Evolutionary conservation across 1,139 yeast genomes (phyloP).

Genomic region (Zygosaccharomyces pseudobailii): DNA sequence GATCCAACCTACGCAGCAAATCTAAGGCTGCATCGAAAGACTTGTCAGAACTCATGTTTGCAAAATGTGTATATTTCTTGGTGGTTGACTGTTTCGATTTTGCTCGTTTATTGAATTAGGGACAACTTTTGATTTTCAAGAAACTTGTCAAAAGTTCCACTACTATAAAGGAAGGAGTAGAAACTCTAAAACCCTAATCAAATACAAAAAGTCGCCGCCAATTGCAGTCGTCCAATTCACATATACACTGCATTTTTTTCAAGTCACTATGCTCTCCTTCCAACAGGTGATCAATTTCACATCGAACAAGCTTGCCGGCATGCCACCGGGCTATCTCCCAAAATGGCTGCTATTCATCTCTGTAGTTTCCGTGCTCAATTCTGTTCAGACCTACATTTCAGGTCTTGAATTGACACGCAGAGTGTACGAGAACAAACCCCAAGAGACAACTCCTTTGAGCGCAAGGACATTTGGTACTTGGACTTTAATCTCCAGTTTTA

Average conservation of each 20-base stretch:
- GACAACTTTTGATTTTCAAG: not conserved
- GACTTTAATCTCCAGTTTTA: conserved; percentile 83
- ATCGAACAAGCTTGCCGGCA: conserved; percentile 19
- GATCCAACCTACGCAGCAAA: conserved; percentile 79
- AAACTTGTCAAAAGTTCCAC: not conserved
- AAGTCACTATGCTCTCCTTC: conserved; percentile 16
- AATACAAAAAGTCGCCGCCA: no score
- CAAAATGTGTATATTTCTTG: not conserved
- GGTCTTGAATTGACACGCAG: conserved; percentile 69
- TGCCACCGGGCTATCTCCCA: conserved; percentile 46
- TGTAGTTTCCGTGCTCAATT: conserved; percentile 83
- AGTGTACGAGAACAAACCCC: conserved; percentile 69
- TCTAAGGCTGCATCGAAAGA: conserved; percentile 85
- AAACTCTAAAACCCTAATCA: not conserved
- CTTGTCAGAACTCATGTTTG: conserved; percentile 43
- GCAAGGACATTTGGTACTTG: conserved; percentile 98
- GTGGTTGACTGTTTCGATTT: not conserved
- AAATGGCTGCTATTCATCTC: conserved; percentile 76
- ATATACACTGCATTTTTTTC: not conserved
- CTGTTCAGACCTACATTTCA: conserved; percentile 77
- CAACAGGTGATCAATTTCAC: conserved; percentile 24
- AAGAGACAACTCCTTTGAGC: conserved; percentile 66
- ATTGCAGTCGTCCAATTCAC: no score
- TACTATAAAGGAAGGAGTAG: not conserved
- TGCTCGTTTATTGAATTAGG: not conserved